Evolutionary conservation across 345 rosid species (phyloP), one percentile per base, ranked within the genome.

Genomic region (Kernera saxatilis): DNA sequence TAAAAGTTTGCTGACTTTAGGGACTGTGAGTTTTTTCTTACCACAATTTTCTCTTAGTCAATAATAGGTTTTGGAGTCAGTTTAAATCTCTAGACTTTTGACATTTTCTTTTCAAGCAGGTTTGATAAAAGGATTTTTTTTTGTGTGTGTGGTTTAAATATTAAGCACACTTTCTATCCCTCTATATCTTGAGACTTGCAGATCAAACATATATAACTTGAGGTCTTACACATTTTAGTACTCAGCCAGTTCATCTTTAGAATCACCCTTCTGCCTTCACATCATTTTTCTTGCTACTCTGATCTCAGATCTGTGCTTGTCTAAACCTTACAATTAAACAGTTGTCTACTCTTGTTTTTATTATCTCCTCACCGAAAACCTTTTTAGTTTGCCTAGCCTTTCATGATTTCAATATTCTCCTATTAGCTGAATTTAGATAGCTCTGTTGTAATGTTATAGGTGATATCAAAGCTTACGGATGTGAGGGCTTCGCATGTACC

Each of bases 391-490:
- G 29, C 32, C 55, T 41, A n/a, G 25, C 57, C 11, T 12, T 9
- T 36, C 50, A 33, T 53, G 50, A 35, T 55, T 56, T 19, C 12
- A 39, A 27, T 32, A 49, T 59, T 49, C 12, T 58, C 3, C 32
- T 66, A 3, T 32, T 51, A n/a, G 56, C 40, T 59, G 48, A 51
- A 60, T 32, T 27, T 53, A 3, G 25, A 19, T 26, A 15, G 27
- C 35, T 43, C 23, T 25, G 23, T 27, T 77, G 23, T 60, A 58
- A 58, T 62, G 17, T 62, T 62, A 23, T 77, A 95, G 99, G 99
- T 95, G 36, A 95, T 95, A 83, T 91, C 99, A 53, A 95, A 95
- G 78, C 84, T 95, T 80, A 95, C 98, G 10, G 98, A 95, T 82
- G 93, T 77, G 62, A 88, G 82, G 75, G 92, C 96, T 61, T 73